Conservation (phyloP, 2,329 filamentous ascomycete species). For the Diaporthe destruens region DNA sequence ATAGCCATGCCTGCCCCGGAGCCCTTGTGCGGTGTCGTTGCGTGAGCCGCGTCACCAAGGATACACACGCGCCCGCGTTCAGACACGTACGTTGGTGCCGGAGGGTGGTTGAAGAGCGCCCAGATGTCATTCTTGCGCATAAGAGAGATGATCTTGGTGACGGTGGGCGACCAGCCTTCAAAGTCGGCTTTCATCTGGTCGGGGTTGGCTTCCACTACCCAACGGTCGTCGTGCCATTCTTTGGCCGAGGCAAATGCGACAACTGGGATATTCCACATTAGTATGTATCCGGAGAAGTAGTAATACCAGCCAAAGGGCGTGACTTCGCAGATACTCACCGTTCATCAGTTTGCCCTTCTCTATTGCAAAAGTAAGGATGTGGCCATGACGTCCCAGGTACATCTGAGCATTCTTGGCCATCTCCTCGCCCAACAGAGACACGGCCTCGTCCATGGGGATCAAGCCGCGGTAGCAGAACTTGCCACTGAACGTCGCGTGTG, state of each 20-base stretch:
- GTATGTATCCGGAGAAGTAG: background rate
- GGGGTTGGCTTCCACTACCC: constrained; percentile 38
- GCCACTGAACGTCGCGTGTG: constrained; percentile 62
- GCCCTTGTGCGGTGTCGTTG: constrained; percentile 46
- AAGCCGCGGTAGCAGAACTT: constrained; percentile 70
- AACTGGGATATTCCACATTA: constrained; percentile 59
- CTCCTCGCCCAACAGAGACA: constrained; percentile 60
- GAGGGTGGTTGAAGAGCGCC: constrained; percentile 61
- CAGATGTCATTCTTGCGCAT: constrained; percentile 52
- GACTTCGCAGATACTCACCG: constrained; percentile 5
- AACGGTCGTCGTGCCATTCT: constrained; percentile 38
- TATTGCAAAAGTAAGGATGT: constrained; percentile 39
- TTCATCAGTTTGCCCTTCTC: constrained; percentile 43
- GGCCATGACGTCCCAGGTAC: constrained; percentile 42
- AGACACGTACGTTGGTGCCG: constrained; percentile 54
- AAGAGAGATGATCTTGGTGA: constrained; percentile 49
- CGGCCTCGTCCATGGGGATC: constrained; percentile 65
- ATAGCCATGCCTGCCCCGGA: constrained; percentile 45
- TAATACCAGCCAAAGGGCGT: constrained; percentile 45
- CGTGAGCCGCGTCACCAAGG: constrained; percentile 43
- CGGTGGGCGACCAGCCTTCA: constrained; percentile 49
- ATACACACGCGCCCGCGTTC: constrained; percentile 43
- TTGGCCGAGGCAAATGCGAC: constrained; percentile 47
- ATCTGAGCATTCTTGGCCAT: constrained; percentile 47
- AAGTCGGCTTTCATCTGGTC: constrained; percentile 48